These are phyloP conservation scores for Strigomonas oncopelti DNA, from an alignment of 208 protist species.

Conservation along the genomic window DNA sequence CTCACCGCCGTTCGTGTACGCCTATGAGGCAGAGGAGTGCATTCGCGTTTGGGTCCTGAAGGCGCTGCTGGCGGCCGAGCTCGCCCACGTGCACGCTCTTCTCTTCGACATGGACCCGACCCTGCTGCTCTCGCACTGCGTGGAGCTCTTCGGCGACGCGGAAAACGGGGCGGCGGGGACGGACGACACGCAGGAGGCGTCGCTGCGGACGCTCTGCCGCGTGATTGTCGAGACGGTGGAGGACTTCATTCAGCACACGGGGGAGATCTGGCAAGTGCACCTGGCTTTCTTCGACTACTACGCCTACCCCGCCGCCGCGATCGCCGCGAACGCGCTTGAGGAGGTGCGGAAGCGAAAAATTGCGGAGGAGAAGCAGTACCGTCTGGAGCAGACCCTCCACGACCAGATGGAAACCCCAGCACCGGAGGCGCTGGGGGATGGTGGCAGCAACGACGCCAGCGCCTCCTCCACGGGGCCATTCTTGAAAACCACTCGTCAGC, in stretches of 20 bases:
- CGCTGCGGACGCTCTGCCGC: constrained; percentile 46
- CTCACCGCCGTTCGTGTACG: constrained; percentile 54
- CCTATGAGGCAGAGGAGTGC: constrained; percentile 63
- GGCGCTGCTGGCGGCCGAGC: constrained; percentile 68
- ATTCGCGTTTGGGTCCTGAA: constrained; percentile 79
- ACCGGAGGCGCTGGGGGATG: too few species aligned
- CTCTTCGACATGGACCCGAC: constrained; percentile 73
- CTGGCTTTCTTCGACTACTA: constrained; percentile 9
- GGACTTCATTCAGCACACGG: constrained; percentile 84
- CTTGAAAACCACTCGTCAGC: too few species aligned
- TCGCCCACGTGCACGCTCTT: constrained; percentile 55
- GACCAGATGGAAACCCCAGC: too few species aligned
- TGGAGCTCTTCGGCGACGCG: constrained; percentile 58
- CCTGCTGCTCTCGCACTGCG: constrained; percentile 59
- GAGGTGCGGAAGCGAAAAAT: not conserved
- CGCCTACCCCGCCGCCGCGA: not conserved
- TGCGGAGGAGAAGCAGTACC: too few species aligned
- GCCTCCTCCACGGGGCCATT: too few species aligned
- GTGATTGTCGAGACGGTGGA: constrained; percentile 83
- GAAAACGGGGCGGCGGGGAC: not conserved
- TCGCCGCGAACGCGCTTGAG: not conserved
- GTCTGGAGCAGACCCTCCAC: too few species aligned
- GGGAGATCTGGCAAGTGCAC: constrained; percentile 68
- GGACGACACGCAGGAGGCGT: not conserved
- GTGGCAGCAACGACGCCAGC: too few species aligned